Base-by-base conservation (phyloP, 2,329 filamentous ascomycete genomes). In the Phialophora macrospora region DNA sequence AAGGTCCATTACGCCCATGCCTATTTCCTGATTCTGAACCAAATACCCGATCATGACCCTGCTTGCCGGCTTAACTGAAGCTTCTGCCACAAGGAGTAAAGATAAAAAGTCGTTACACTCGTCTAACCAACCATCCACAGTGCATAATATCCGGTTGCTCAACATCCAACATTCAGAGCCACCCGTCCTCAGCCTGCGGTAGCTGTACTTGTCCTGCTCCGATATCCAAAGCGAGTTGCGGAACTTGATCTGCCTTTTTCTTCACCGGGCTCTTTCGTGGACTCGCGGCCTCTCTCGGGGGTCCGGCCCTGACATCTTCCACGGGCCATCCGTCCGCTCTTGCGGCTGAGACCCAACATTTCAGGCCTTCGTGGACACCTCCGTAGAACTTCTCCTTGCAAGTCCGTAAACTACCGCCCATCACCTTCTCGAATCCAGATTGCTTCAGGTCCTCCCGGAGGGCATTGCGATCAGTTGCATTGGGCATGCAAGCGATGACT, bases 331-430 rank as follows among this genome's bases (percentile, higher is more conserved):
- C 91, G 77, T 99, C 95, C 67, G 93, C 93, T 30, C 83, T 84
- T 0, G 92, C 93, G 0, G 94, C 95, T 0, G 89, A 89, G 20
- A 97, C 90, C 93, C 94, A 99, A 6, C 91, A 93, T 62, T 90
- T 88, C 69, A 98, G 82, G 1, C 89, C 92, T 72, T 94, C 92
- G 76, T 99, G 95, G 3, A 99, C 91, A 56, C 90, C 88, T 1
- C 91, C 90, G 76, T 99, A 98, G 77, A 98, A 97, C 77, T 98
- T 98, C 78, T 97, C 93, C 77, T 98, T 99, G 82, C 94, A 98
- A 17, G 94, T 89, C 4, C 95, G 88, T 68, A 98, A 81, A 64
- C 88, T 94, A 24, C 86, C 86, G 17, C 93, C 93, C 84, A 98
- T 91, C 71, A 90, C 88, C 72, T 93, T 93, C 78, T 99, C 95